Evolutionary conservation across 768 basidiomycete genomes (phyloP), one percentile per base, ranked within the genome.

Genomic region (Sporobolomyces pararoseus): DNA sequence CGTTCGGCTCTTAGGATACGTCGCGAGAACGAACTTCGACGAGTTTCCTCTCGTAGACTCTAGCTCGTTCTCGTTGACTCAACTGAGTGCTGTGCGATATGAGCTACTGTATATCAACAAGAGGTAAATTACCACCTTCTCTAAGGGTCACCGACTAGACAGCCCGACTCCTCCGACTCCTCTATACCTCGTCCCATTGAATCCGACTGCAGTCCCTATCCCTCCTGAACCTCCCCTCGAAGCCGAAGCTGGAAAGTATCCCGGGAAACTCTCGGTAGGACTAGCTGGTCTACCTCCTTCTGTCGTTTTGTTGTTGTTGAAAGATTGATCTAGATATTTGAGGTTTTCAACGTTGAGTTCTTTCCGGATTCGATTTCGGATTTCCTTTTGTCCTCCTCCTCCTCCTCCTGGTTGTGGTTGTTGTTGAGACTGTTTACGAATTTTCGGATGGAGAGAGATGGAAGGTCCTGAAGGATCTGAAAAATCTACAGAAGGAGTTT

Each of bases 371-470:
- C 23, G 46, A 14, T 7, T 13, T 6, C 46, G 23, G 17, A 42
- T 9, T 9, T 42, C n/a, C n/a, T n/a, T n/a, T n/a, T 49, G n/a
- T 49, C 47, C 12, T 49, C 7, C 47, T 49, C 17, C 7, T n/a
- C 12, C 23, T 49, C 13, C 12, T n/a, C 21, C 17, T 23, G 25
- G 27, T 17, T 51, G 35, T 3, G 55, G 13, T 37, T 34, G 34
- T 10, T 12, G n/a, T 37, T 23, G 32, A 32, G 32, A 34, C 25
- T 39, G 53, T 27, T 29, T 44, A 9, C 42, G 63, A 23, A 65
- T 57, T n/a, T 57, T 47, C 6, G 66, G 66, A 21, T 67, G 66
- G 12, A 67, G 42, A 13, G 65, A 58, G 23, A 66, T 59, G 0
- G 57, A 51, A 27, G 65, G 65, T 25, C 65, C 65, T 13, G 35